Base-by-base conservation (phyloP, 257 asterid species). In the Jacaranda copaia region DNA sequence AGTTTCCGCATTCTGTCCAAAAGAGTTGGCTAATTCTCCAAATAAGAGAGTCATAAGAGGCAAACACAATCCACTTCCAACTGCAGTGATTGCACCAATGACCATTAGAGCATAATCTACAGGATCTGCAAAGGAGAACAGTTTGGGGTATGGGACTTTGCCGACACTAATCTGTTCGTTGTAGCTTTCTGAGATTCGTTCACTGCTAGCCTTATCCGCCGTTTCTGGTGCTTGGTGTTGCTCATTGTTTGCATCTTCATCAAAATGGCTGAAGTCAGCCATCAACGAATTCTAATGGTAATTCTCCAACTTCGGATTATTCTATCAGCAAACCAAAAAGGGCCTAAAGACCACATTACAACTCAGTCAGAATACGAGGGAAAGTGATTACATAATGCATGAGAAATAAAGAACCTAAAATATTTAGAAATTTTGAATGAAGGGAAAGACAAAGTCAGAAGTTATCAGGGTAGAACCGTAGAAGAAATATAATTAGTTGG, bases 11-110 rank as follows among this genome's bases (percentile, higher is more conserved):
- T 80, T 85, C 39, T 77, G 82, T 5, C 93, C 96, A 53, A 90
- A 88, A 4, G 96, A 83, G 77, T 90, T 74, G 13, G 88, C 89
- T 15, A 86, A 8, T 67, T 88, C 85, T 69, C 96, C 96, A 10
- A 84, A 74, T 3, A 85, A 49, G n/a, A 87, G 65, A 5, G 96
- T 81, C 94, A 89, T 84, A 36, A 89, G 82, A 6, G 96, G 96
- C 72, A 84, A 42, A 8, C 79, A 76, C 40, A 91, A 52, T 40
- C 96, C 96, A 73, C 80, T 83, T 59, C 75, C 94, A 12, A 87
- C 15, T 11, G 94, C 82, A 7, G 91, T 78, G 75, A 89, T 68
- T 0, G 76, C 60, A 1, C 96, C 96, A 18, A 87, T 48, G 70
- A 74, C 18, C 89, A 91, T 89, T 38, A 91, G 77, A 1, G 73